phyloP scores from a whole-genome alignment of 2,329 filamentous ascomycete genomes.

The Ustulina deusta region DNA sequence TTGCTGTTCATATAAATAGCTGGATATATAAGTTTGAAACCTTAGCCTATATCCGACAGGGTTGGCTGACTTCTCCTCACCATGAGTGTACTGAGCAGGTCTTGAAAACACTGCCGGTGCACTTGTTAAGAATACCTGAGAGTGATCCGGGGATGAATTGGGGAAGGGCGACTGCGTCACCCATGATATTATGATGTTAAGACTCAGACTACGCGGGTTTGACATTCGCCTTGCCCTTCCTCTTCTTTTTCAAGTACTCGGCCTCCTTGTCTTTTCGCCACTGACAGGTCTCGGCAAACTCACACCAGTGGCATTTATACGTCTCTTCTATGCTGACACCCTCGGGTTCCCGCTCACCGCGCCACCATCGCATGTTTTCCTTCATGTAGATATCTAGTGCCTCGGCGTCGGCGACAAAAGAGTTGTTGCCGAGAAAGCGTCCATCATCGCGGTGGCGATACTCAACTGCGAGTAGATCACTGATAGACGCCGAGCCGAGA shows the following conservation, averaged over 20 bases:
- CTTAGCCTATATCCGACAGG: not conserved
- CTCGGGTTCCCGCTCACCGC: constrained; percentile 75
- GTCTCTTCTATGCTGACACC: constrained; percentile 88
- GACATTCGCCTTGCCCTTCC: constrained; percentile 12
- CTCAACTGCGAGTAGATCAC: constrained; percentile 64
- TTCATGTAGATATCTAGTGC: constrained; percentile 74
- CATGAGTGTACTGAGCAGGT: not conserved
- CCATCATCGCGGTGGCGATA: constrained; percentile 67
- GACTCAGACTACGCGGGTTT: too few relatives aligned
- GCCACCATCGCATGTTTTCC: constrained; percentile 88
- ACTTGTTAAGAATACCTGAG: not conserved
- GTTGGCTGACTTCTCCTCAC: not conserved
- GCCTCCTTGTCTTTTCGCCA: constrained; percentile 81
- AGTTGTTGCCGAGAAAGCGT: constrained; percentile 63
- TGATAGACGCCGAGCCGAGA: constrained; percentile 60
- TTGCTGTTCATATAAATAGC: not conserved
- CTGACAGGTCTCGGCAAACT: constrained; percentile 81
- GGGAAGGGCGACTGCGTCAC: too few relatives aligned
- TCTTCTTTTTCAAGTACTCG: constrained; percentile 55
- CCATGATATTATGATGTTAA: too few relatives aligned
- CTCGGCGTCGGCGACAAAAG: constrained; percentile 75
- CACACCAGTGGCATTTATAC: constrained; percentile 87
- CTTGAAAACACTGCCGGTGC: not conserved
- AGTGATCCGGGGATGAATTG: too few relatives aligned
- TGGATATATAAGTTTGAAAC: constrained; percentile 8